phyloP scores from a whole-genome alignment of 306 rosid genomes.

The Cucurbita pepo region DNA sequence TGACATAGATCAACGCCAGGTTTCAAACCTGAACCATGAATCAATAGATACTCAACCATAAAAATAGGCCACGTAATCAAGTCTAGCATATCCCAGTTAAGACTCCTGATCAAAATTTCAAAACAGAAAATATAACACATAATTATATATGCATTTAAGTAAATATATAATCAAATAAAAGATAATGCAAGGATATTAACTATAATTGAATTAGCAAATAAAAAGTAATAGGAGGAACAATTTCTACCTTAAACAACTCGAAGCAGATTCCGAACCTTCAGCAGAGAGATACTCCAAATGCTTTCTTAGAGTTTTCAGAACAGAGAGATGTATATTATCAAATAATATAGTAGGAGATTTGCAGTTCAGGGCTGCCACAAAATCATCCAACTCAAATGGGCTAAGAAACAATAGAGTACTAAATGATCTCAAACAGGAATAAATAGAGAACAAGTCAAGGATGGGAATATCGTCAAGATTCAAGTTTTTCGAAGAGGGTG shows the following conservation, averaged over 20 bases:
- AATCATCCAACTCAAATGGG: slow-evolving; percentile 87
- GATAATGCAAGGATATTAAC: background rate
- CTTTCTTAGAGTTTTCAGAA: slow-evolving; percentile 63
- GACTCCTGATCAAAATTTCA: slow-evolving; percentile 42
- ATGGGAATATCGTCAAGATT: slow-evolving; percentile 54
- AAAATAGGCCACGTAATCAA: slow-evolving; percentile 83
- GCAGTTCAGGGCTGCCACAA: slow-evolving; percentile 52
- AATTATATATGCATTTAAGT: background rate
- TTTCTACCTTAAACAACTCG: slow-evolving; percentile 62
- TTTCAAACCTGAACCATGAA: slow-evolving; percentile 53
- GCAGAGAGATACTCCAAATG: slow-evolving; percentile 76
- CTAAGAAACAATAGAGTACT: slow-evolving; percentile 78
- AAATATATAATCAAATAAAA: slow-evolving; percentile 12
- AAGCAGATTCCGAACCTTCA: slow-evolving; percentile 82
- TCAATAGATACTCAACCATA: slow-evolving; percentile 74
- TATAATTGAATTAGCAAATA: background rate
- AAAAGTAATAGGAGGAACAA: background rate
- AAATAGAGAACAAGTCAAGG: slow-evolving; percentile 76
- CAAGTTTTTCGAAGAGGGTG: slow-evolving; percentile 69
- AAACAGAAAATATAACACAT: slow-evolving; percentile 3
- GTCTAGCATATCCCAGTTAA: slow-evolving; percentile 94
- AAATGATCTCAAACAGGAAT: slow-evolving; percentile 74
- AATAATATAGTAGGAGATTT: slow-evolving; percentile 48
- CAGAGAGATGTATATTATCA: slow-evolving; percentile 70
- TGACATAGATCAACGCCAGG: slow-evolving; percentile 37